Conservation (phyloP, 805 yeast species). For the Wilhelminamyces savonicus region DNA sequence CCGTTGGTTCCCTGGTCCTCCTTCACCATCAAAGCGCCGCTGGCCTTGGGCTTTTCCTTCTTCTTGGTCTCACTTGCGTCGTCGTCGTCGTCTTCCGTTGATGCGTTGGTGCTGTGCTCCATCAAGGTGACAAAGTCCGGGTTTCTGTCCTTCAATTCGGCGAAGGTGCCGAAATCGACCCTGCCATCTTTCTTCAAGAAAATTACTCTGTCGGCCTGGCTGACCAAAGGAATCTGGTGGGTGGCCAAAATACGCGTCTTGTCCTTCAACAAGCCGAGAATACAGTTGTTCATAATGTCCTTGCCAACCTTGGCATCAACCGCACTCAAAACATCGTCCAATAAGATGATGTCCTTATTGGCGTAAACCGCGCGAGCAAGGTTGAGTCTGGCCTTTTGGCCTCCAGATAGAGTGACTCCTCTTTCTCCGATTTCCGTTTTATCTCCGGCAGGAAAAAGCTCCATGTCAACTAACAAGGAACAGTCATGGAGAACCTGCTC, state of each 20-base stretch:
- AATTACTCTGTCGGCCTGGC: constrained; percentile 24
- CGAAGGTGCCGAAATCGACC: constrained; percentile 23
- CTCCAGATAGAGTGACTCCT: constrained; percentile 33
- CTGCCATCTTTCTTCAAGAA: constrained; percentile 27
- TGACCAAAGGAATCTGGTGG: constrained; percentile 29
- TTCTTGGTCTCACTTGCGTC: neutral
- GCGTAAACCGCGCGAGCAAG: constrained; percentile 32
- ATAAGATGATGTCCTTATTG: constrained; percentile 20
- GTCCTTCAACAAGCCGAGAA: constrained; percentile 19
- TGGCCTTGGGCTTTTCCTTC: no score
- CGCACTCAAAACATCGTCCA: constrained; percentile 32
- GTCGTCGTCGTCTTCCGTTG: neutral
- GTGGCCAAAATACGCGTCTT: constrained; percentile 33
- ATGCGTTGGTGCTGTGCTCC: neutral
- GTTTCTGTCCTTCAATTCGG: constrained; percentile 12
- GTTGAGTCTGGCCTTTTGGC: constrained; percentile 31
- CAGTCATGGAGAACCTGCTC: constrained; percentile 22
- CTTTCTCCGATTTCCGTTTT: constrained; percentile 32
- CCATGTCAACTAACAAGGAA: constrained; percentile 25
- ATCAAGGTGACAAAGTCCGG: constrained; percentile 2
- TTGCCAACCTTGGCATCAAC: constrained; percentile 34
- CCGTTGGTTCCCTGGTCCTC: constrained; percentile 5
- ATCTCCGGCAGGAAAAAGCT: constrained; percentile 28
- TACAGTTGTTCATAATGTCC: constrained; percentile 27
- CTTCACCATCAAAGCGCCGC: no score